Conservation (phyloP, 23 red algal species). For the Rhodosorus marinus region DNA sequence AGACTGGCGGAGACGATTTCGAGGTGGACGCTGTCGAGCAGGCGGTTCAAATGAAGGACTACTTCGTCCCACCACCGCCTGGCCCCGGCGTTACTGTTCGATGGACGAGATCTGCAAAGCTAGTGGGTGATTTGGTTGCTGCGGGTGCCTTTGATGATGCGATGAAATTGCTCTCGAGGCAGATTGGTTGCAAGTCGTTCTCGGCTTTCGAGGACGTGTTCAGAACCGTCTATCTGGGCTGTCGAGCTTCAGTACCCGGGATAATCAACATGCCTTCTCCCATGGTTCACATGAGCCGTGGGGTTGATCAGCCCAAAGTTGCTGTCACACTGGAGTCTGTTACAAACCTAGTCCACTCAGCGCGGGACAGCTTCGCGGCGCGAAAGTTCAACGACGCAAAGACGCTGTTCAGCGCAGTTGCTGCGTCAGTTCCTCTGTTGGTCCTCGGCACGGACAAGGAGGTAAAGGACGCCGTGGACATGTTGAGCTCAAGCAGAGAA, state of each 20-base stretch:
- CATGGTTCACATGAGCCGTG: conserved; percentile 8
- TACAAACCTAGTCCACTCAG: conserved; percentile 21
- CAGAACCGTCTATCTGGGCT: conserved; percentile 26
- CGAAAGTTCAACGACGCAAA: conserved; percentile 71
- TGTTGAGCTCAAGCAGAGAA: conserved; percentile 54
- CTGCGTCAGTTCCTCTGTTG: conserved; percentile 54
- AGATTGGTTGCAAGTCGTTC: conserved; percentile 35
- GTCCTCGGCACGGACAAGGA: conserved; percentile 23
- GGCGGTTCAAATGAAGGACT: conserved; percentile 17
- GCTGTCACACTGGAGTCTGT: conserved; percentile 20
- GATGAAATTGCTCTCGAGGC: conserved; percentile 25
- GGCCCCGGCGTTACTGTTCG: conserved; percentile 14
- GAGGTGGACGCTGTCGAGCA: conserved; percentile 15
- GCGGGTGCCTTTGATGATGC: conserved; percentile 71
- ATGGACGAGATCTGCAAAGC: conserved; percentile 21
- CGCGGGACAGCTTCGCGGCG: conserved; percentile 26
- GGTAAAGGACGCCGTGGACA: conserved; percentile 36
- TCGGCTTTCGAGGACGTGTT: conserved; percentile 35
- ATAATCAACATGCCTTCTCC: conserved; percentile 2
- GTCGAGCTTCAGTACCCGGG: conserved; percentile 18
- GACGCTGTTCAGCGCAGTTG: conserved; percentile 13
- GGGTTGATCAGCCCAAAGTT: conserved; percentile 3
- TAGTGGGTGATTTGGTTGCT: conserved; percentile 59
- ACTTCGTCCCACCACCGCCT: conserved; percentile 46
- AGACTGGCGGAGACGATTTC: conserved; percentile 2